These are phyloP conservation scores for Naganishia friedmannii DNA, from an alignment of 768 basidiomycete genomes.

Conservation along the genomic window DNA sequence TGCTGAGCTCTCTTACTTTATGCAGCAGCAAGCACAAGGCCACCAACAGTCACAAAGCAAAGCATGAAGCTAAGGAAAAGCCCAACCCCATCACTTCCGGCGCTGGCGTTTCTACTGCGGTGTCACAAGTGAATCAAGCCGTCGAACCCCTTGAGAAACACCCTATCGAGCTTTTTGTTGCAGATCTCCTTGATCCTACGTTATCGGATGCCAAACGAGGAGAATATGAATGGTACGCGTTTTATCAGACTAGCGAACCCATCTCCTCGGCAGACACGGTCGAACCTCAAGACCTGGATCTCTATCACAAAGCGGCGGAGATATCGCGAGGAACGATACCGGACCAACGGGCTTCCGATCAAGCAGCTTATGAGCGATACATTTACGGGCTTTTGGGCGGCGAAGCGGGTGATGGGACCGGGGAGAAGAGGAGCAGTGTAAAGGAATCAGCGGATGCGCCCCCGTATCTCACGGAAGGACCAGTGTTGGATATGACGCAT, in stretches of 20 bases:
- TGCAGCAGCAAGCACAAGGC: neutral
- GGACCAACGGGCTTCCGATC: constrained; percentile 15
- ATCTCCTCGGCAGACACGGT: constrained; percentile 39
- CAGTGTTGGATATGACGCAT: neutral
- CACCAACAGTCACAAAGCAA: neutral
- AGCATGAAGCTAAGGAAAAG: constrained; percentile 27
- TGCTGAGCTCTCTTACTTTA: neutral
- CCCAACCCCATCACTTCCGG: constrained; percentile 22
- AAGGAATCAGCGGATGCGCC: neutral
- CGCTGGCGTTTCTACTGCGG: constrained; percentile 20
- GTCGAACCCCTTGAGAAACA: constrained; percentile 20
- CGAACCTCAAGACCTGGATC: constrained; percentile 47
- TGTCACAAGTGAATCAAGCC: neutral
- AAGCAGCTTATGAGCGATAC: constrained; percentile 14
- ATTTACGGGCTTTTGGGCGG: neutral
- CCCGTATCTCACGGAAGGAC: neutral
- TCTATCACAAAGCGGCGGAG: constrained; percentile 41
- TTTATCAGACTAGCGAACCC: constrained; percentile 44
- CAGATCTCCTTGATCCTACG: constrained; percentile 57
- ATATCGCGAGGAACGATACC: constrained; percentile 38
- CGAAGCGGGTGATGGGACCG: neutral
- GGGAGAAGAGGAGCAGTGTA: neutral
- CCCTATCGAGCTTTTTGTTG: constrained; percentile 23
- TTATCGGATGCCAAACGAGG: constrained; percentile 65
- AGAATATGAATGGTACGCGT: constrained; percentile 68